phyloP scores from a whole-genome alignment of 1,284 basidiomycete species.

The Acaromyces ingoldii region DNA sequence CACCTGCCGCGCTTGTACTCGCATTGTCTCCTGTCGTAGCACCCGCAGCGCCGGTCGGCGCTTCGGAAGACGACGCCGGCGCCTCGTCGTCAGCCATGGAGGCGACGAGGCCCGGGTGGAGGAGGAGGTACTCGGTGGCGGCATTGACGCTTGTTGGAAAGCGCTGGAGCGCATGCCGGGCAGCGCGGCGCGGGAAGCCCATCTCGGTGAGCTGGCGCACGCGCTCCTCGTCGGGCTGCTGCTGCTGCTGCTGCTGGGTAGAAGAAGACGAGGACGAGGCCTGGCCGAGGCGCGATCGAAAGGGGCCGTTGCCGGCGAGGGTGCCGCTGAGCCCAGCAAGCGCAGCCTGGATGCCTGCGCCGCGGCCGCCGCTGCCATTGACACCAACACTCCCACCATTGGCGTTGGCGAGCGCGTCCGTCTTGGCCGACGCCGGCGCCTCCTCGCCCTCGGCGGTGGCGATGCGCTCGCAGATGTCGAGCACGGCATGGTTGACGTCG shows the following conservation, averaged over 20 bases:
- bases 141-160: constrained; percentile 82
- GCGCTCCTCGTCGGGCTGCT: constrained; percentile 52
- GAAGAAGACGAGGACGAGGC: background rate
- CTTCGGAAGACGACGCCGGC: constrained; percentile 7
- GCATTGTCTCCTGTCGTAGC: constrained; percentile 59
- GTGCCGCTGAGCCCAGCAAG: constrained; percentile 11
- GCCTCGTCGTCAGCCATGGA: constrained; percentile 12
- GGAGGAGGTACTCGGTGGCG: constrained; percentile 81
- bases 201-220: constrained; percentile 85
- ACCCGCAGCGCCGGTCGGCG: constrained; percentile 51
- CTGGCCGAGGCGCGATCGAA: background rate
- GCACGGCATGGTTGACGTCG: constrained; percentile 60
- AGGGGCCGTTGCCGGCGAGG: background rate
- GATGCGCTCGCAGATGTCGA: constrained; percentile 74
- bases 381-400: background rate
- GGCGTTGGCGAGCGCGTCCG: constrained; percentile 11
- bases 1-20: too few species aligned
- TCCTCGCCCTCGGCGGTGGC: constrained; percentile 65
- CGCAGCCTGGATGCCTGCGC: constrained; percentile 15
- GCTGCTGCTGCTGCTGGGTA: too few species aligned
- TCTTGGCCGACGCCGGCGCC: constrained; percentile 11
- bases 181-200: constrained; percentile 86
- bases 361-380: background rate
- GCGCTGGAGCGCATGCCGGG: constrained; percentile 74
- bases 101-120: constrained; percentile 39